Evolutionary conservation across 176 grass and related monocot genomes (phyloP).

Genomic region (Chloris gayana): DNA sequence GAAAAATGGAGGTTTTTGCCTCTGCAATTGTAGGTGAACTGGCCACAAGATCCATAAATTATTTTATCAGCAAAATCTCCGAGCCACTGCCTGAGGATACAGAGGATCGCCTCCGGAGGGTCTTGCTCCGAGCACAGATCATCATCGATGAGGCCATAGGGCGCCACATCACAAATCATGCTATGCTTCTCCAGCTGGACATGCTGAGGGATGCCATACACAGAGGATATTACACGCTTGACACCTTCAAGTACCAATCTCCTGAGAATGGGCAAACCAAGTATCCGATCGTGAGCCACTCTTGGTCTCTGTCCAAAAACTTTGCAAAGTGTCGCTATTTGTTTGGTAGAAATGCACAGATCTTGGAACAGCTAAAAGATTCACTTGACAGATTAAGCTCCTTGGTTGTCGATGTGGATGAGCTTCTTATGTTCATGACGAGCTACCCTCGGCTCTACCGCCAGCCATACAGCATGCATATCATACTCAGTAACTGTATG

Average conservation of each 20-base stretch:
- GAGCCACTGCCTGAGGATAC: background rate
- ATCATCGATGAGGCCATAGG: constrained; percentile 11
- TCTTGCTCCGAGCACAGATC: background rate
- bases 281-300: background rate
- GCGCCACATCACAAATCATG: constrained; percentile 19
- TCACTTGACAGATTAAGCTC: background rate
- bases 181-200: background rate
- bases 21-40: background rate
- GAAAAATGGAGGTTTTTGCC: background rate
- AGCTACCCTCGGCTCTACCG: background rate
- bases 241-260: constrained; percentile 6
- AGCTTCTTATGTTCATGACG: background rate
- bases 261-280: background rate
- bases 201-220: constrained; percentile 8
- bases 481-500: background rate
- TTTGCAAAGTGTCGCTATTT: background rate
- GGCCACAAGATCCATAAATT: background rate
- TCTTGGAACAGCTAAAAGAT: background rate
- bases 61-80: background rate
- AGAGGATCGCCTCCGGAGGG: background rate
- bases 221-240: constrained; percentile 12
- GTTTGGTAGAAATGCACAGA: background rate
- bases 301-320: background rate
- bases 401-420: background rate
- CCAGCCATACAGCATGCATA: constrained; percentile 25